Base-by-base conservation (phyloP, 768 basidiomycete genomes). In the Mycena haematopus region DNA sequence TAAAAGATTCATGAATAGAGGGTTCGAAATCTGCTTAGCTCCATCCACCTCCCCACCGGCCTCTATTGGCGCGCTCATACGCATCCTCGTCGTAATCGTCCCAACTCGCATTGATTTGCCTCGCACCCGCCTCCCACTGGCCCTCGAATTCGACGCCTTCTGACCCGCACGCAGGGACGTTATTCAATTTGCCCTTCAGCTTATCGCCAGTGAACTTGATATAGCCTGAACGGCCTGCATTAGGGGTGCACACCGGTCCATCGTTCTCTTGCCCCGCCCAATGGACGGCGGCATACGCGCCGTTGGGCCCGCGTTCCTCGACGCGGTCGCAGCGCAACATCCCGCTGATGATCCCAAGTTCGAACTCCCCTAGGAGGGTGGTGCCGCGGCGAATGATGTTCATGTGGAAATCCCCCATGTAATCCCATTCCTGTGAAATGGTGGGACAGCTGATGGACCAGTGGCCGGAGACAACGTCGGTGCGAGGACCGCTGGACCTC, bases 261-360 rank as follows among this genome's bases (percentile, higher is more conserved):
- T 65, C 51, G 25, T 62, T 50, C 38, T 66, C 56, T 35, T 66
- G 15, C 29, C 65, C 60, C 44, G 65, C 60, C 65, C 65, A 66
- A 25, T 40, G 21, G 15, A 66, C 47, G 6, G 57, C 36, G 11
- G 60, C 65, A 36, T 66, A 66, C 29, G 57, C 65, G 45, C 65
- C 65, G 17, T 58, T 49, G 8, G 56, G 19, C 1, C 63, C 62
- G 11, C 65, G 65, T 38, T 56, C 45, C 49, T 66, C 65, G 22
- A 66, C 57, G 31, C 53, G 56, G 17, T 40, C 52, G 44, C 52
- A 54, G 31, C 60, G 65, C 52, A 66, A 29, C 35, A 66, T 31
- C 17, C 65, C 65, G 24, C 22, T 22, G 38, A 66, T 55, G 29
- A 66, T 42, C 14, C 60, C 65, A 3, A 66, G 33, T 3, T 66